Percentiles rank a stretch among this genome's conserved stretches.
phyloP scores from a whole-genome alignment of 257 asterid genomes.

The Ajuga chamaepitys region DNA sequence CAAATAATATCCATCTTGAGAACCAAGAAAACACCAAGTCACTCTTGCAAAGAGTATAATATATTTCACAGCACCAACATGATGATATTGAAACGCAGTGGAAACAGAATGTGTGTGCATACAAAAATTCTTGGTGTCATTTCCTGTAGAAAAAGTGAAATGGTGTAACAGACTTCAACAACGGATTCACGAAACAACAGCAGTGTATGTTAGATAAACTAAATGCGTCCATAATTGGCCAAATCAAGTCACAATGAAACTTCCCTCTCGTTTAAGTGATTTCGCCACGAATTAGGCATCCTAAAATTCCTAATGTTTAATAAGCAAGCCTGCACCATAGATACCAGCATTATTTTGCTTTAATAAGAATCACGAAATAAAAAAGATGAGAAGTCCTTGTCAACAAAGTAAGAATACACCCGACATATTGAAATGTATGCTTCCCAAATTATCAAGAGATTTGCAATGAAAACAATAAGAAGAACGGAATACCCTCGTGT shows the following conservation, averaged over 20 bases:
- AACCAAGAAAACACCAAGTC: slow-evolving; percentile 30
- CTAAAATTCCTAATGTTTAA: neutral
- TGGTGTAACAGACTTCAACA: neutral
- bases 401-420: neutral
- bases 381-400: neutral
- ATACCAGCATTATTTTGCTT: neutral
- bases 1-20: slow-evolving; percentile 68
- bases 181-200: neutral
- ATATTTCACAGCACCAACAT: slow-evolving; percentile 1
- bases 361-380: neutral
- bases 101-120: neutral
- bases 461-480: neutral
- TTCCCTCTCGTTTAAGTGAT: neutral
- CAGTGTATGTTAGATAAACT: neutral
- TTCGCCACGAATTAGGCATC: neutral
- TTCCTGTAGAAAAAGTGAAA: neutral
- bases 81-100: neutral
- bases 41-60: slow-evolving; percentile 14
- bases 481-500: neutral
- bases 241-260: neutral
- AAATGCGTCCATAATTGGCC: neutral
- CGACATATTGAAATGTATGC: neutral
- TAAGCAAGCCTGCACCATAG: neutral
- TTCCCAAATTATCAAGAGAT: neutral
- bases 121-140: neutral